Conservation (phyloP, 495 filamentous ascomycete species). For the Parmelia sp. region DNA sequence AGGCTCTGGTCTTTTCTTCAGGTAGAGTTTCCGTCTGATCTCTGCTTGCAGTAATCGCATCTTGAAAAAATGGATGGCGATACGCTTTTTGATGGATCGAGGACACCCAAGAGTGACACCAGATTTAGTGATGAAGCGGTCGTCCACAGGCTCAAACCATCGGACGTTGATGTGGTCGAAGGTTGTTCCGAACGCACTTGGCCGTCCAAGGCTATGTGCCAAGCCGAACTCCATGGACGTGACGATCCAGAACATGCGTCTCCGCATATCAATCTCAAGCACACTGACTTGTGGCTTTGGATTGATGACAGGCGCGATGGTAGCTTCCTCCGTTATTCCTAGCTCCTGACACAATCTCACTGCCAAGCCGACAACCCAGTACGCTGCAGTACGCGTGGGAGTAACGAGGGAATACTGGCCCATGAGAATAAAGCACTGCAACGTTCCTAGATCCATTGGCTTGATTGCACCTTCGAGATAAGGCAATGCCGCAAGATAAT, state of each 20-base stretch:
- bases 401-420: slow-evolving; percentile 88
- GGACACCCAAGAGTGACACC: slow-evolving; percentile 62
- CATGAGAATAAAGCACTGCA: slow-evolving; percentile 86
- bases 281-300: slow-evolving; percentile 43
- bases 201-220: slow-evolving; percentile 76
- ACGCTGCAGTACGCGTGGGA: slow-evolving; percentile 80
- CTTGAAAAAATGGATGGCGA: slow-evolving; percentile 85
- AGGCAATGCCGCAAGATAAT: slow-evolving; percentile 79
- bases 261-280: slow-evolving; percentile 77
- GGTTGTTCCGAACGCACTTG: slow-evolving; percentile 70
- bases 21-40: slow-evolving; percentile 74
- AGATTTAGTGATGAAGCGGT: slow-evolving; percentile 71
- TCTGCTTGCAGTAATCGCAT: slow-evolving; percentile 87
- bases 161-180: slow-evolving; percentile 74
- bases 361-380: slow-evolving; percentile 83
- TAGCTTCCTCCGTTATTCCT: slow-evolving; percentile 77
- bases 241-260: slow-evolving; percentile 80
- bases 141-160: slow-evolving; percentile 72
- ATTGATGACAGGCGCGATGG: slow-evolving; percentile 45
- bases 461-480: slow-evolving; percentile 71
- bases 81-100: slow-evolving; percentile 67
- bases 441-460: slow-evolving; percentile 73
- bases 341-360: slow-evolving; percentile 80
- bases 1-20: slow-evolving; percentile 66
- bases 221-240: slow-evolving; percentile 80